A percentile compares a stretch with the other conserved stretches of the same genome.
phyloP scores from a whole-genome alignment of 495 filamentous ascomycete genomes.

The Cryomyces antarcticus region DNA sequence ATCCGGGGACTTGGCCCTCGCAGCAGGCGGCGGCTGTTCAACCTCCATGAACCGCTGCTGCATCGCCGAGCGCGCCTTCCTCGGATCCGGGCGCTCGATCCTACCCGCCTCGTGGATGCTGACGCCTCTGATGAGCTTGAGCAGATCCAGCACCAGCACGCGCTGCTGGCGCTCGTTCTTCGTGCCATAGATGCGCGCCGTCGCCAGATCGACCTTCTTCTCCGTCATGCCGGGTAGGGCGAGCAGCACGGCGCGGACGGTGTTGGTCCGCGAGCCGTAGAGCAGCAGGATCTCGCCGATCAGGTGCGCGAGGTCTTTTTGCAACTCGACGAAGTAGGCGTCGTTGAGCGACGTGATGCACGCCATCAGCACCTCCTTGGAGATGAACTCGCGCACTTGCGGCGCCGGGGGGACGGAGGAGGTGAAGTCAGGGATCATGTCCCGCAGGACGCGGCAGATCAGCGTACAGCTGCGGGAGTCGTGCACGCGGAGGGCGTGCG shows the following conservation, averaged over 20 bases:
- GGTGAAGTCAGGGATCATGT: slow-evolving; percentile 61
- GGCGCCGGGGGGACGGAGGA: slow-evolving; percentile 31
- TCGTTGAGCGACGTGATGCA: slow-evolving; percentile 81
- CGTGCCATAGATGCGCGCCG: slow-evolving; percentile 30
- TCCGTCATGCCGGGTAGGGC: slow-evolving; percentile 36
- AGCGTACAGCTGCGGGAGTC: slow-evolving; percentile 77
- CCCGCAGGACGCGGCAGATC: slow-evolving; percentile 65
- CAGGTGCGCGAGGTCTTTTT: slow-evolving; percentile 75
- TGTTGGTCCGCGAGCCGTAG: slow-evolving; percentile 43
- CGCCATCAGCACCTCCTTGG: slow-evolving; percentile 58
- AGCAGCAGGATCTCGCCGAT: slow-evolving; percentile 68
- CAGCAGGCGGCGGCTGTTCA: neutral
- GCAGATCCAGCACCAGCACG: slow-evolving; percentile 64
- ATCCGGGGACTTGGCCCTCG: neutral
- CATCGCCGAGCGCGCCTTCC: slow-evolving; percentile 9
- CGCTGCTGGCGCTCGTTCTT: slow-evolving; percentile 50
- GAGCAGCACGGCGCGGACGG: slow-evolving; percentile 33
- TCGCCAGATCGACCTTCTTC: slow-evolving; percentile 37
- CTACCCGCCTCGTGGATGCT: slow-evolving; percentile 82
- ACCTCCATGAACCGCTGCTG: neutral
- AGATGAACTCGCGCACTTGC: slow-evolving; percentile 81
- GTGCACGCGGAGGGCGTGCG: slow-evolving; percentile 73
- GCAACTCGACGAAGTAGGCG: slow-evolving; percentile 86
- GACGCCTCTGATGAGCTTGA: slow-evolving; percentile 69
- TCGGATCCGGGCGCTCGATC: slow-evolving; percentile 23